phyloP scores from a whole-genome alignment of 2,329 filamentous ascomycete species.

The Colletotrichum chrysophilum region DNA sequence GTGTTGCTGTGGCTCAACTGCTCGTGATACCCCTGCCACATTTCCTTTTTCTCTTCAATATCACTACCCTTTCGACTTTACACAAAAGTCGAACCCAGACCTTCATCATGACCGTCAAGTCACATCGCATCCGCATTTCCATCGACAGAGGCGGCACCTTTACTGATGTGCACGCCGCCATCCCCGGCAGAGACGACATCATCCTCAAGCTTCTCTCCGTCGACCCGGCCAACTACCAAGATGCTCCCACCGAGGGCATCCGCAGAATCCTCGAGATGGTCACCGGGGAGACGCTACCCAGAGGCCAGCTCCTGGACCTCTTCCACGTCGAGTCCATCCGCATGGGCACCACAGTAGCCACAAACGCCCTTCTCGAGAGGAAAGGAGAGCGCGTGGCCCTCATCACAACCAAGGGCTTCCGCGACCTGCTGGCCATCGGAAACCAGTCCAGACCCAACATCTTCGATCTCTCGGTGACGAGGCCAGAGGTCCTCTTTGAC shows the following conservation, averaged over 20 bases:
- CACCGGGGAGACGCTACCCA: conserved; percentile 34
- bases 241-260: conserved; percentile 77
- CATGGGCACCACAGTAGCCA: conserved; percentile 83
- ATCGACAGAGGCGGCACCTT: conserved; percentile 57
- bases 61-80: background rate
- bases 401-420: conserved; percentile 75
- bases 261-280: conserved; percentile 47
- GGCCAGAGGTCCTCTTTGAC: conserved; percentile 73
- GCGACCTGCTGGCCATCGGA: conserved; percentile 73
- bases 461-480: conserved; percentile 73
- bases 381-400: conserved; percentile 76
- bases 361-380: conserved; percentile 76
- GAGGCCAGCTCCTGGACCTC: conserved; percentile 38
- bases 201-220: conserved; percentile 76
- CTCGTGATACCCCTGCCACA: background rate
- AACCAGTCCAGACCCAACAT: conserved; percentile 77
- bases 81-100: background rate
- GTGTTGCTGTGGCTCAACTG: background rate
- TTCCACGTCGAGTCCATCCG: conserved; percentile 66
- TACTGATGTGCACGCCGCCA: conserved; percentile 72
- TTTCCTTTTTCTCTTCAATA: background rate
- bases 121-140: conserved; percentile 34
- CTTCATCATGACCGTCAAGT: conserved; percentile 25
- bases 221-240: conserved; percentile 73
- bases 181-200: conserved; percentile 69